These are phyloP conservation scores for Moesziomyces parantarcticus DNA, from an alignment of 1,284 basidiomycete species.

Conservation along the genomic window DNA sequence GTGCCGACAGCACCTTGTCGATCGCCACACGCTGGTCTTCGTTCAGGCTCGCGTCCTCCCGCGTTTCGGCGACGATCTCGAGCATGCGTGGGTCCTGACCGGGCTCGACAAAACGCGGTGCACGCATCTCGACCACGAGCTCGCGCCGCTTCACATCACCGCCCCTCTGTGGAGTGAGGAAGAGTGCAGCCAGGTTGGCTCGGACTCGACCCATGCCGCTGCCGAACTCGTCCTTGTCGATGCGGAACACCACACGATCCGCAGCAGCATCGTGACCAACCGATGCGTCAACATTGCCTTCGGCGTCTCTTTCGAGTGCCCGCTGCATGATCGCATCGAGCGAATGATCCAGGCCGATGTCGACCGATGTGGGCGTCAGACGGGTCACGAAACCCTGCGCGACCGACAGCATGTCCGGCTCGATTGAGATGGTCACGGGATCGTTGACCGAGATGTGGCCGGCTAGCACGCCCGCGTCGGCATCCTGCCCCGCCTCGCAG, in stretches of 20 bases:
- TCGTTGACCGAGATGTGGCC: slow-evolving; percentile 84
- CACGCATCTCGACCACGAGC: slow-evolving; percentile 82
- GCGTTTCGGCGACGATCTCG: slow-evolving; percentile 1
- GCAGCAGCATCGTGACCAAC: slow-evolving; percentile 12
- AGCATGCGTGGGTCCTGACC: slow-evolving; percentile 3
- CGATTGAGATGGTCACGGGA: slow-evolving; percentile 81
- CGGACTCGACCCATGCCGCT: slow-evolving; percentile 87
- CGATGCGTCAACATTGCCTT: neutral
- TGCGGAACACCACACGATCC: slow-evolving; percentile 76
- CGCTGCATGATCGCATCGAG: slow-evolving; percentile 69
- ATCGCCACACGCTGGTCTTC: slow-evolving; percentile 80
- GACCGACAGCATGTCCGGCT: slow-evolving; percentile 83
- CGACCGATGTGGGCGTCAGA: slow-evolving; percentile 76
- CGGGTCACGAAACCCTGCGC: slow-evolving; percentile 84
- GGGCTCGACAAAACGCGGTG: slow-evolving; percentile 73
- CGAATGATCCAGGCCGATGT: slow-evolving; percentile 82
- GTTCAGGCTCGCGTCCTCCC: slow-evolving; percentile 73
- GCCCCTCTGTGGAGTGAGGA: slow-evolving; percentile 75
- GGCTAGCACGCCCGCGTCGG: slow-evolving; percentile 73
- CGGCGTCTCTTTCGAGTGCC: slow-evolving; percentile 22
- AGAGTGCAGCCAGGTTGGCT: slow-evolving; percentile 88
- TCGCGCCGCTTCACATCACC: slow-evolving; percentile 72
- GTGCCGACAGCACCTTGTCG: slow-evolving; percentile 78
- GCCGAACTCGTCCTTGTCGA: slow-evolving; percentile 92
- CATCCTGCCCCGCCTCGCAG: slow-evolving; percentile 19